These are phyloP conservation scores for Collybiopsis confluens DNA, from an alignment of 768 basidiomycete species.

Conservation along the genomic window DNA sequence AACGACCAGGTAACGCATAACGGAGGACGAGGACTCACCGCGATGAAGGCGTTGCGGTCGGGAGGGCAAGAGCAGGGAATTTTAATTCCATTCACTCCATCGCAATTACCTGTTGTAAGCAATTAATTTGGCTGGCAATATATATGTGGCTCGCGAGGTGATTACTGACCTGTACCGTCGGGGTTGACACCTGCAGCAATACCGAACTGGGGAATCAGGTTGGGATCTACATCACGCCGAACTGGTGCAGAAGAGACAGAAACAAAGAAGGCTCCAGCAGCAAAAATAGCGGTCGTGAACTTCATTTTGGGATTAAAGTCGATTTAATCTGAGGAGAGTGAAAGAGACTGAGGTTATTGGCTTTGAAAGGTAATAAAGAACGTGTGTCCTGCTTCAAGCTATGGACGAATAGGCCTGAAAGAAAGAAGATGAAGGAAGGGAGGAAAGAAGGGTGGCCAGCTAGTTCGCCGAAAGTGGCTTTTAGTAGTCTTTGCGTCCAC, in stretches of 20 bases:
- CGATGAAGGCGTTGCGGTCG: constrained; percentile 43
- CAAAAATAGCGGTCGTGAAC: constrained; percentile 26
- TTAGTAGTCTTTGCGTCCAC: too few species aligned
- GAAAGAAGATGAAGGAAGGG: not conserved
- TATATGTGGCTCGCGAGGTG: too few species aligned
- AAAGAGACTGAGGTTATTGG: not conserved
- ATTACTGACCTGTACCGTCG: constrained; percentile 50
- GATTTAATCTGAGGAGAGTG: constrained; percentile 1
- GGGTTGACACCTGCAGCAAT: constrained; percentile 53
- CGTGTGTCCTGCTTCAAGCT: constrained; percentile 9
- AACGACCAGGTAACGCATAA: too few species aligned
- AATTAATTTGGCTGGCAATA: too few species aligned
- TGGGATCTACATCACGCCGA: constrained; percentile 38
- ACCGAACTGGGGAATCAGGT: constrained; percentile 61
- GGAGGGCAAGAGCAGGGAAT: constrained; percentile 69
- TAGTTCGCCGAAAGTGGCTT: too few species aligned
- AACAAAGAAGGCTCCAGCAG: constrained; percentile 26
- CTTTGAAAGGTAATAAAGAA: not conserved
- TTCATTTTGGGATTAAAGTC: constrained; percentile 25
- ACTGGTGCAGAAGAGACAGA: constrained; percentile 38
- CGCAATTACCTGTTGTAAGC: constrained; percentile 63
- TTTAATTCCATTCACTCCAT: constrained; percentile 59
- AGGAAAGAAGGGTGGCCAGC: not conserved
- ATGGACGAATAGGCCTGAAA: not conserved
- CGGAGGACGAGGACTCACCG: constrained; percentile 31